phyloP scores from a whole-genome alignment of 345 rosid genomes.

The Pugionium cornutum region DNA sequence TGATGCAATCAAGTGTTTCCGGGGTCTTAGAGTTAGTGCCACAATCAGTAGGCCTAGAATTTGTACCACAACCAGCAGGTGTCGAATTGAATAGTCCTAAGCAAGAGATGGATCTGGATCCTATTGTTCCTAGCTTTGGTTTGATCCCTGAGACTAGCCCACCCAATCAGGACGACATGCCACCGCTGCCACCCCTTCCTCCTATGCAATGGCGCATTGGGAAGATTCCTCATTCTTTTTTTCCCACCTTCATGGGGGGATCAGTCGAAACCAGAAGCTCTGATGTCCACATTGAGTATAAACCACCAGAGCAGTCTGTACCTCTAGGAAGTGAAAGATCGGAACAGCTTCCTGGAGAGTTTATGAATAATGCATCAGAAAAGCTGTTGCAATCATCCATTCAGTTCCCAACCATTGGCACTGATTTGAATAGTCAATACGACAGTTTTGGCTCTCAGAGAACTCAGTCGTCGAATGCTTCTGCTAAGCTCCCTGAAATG shows the following conservation, averaged over 20 bases:
- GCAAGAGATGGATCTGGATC: conserved; percentile 40
- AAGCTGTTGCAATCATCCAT: conserved; percentile 36
- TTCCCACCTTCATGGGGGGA: conserved; percentile 43
- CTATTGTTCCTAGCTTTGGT: conserved; percentile 41
- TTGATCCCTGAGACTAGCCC: conserved; percentile 45
- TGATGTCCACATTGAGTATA: conserved; percentile 37
- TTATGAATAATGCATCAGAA: conserved; percentile 32
- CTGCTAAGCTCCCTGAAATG: conserved; percentile 33
- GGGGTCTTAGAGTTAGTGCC: conserved; percentile 35
- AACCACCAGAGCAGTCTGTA: conserved; percentile 29
- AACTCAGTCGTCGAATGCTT: conserved; percentile 37
- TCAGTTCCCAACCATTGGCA: conserved; percentile 33
- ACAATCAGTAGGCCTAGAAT: conserved; percentile 28
- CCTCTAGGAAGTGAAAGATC: conserved; percentile 36
- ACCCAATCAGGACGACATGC: conserved; percentile 55
- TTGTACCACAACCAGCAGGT: too few relatives aligned
- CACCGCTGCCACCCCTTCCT: conserved; percentile 89
- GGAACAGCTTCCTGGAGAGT: conserved; percentile 37
- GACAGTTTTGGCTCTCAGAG: conserved; percentile 28
- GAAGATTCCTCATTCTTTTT: conserved; percentile 50
- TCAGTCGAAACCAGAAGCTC: conserved; percentile 38
- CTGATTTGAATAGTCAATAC: conserved; percentile 36
- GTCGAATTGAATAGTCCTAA: conserved; percentile 27
- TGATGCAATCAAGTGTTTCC: conserved; percentile 35
- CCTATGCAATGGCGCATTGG: conserved; percentile 89